A percentile compares a stretch with the other conserved stretches of the same genome.
Conservation (phyloP, 116 monocot species). For the Phalaenopsis hybrid region DNA sequence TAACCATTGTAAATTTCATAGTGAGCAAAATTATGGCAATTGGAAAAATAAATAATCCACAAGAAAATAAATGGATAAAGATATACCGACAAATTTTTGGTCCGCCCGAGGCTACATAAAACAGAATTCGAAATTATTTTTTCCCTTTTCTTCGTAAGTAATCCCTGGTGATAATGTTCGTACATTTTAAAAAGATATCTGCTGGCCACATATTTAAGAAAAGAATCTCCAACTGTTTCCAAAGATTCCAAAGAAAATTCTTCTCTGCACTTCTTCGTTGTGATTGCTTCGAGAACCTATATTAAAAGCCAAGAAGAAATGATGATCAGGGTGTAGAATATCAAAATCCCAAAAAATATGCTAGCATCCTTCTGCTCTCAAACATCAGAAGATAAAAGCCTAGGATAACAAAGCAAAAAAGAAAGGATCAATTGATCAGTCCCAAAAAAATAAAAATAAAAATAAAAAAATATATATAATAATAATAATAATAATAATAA, state of each 20-base stretch:
- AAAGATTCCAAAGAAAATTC: conserved; percentile 55
- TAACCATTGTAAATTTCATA: not conserved
- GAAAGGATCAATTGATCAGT: too few species aligned
- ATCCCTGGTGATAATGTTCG: conserved; percentile 49
- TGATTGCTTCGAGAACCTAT: conserved; percentile 63
- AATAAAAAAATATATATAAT: too few species aligned
- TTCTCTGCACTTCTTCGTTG: conserved; percentile 57
- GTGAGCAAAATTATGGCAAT: not conserved
- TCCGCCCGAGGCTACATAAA: conserved; percentile 39
- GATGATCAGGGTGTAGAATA: not conserved
- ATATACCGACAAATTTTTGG: conserved; percentile 40
- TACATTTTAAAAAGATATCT: conserved; percentile 40
- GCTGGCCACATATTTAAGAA: conserved; percentile 56
- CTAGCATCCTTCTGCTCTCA: not conserved
- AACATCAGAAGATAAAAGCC: not conserved
- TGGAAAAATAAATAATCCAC: not conserved
- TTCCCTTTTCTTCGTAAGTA: conserved; percentile 33
- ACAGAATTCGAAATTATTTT: conserved; percentile 39
- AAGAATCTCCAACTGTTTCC: conserved; percentile 72
- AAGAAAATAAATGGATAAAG: not conserved
- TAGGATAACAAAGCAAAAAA: not conserved
- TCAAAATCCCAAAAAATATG: not conserved
- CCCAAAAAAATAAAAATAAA: too few species aligned
- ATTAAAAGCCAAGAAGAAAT: conserved; percentile 1
- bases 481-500: too few species aligned